Percentiles rank a stretch among this genome's conserved stretches.
Conservation (phyloP, 1,284 basidiomycete genomes). For the Sporisorium graminicola region DNA sequence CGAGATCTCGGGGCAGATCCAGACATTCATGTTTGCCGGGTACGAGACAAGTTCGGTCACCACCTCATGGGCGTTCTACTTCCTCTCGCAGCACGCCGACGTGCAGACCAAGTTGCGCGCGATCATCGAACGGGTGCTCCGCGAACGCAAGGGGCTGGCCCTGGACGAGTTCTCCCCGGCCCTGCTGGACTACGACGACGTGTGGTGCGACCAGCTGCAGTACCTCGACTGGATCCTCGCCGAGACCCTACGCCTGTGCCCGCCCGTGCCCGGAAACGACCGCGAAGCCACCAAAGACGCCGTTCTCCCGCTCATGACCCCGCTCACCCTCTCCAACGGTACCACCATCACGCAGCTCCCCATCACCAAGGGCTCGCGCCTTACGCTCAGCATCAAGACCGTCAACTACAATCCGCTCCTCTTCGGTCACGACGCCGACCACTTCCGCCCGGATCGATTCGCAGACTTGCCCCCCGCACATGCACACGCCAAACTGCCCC, state of each 20-base stretch:
- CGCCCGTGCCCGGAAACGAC: slow-evolving; percentile 59
- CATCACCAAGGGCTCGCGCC: slow-evolving; percentile 50
- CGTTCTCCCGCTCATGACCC: slow-evolving; percentile 55
- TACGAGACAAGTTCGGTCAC: slow-evolving; percentile 84
- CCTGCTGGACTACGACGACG: slow-evolving; percentile 44
- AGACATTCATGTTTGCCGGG: slow-evolving; percentile 83
- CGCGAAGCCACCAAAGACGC: slow-evolving; percentile 49
- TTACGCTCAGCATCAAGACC: slow-evolving; percentile 60
- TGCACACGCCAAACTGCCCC: slow-evolving; percentile 44
- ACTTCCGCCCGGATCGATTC: slow-evolving; percentile 64
- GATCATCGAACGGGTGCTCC: slow-evolving; percentile 3
- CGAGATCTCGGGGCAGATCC: slow-evolving; percentile 81
- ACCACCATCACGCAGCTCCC: slow-evolving; percentile 42
- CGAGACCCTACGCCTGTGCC: slow-evolving; percentile 60
- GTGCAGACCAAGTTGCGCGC: slow-evolving; percentile 72
- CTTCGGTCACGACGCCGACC: slow-evolving; percentile 59
- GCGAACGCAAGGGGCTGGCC: slow-evolving; percentile 35
- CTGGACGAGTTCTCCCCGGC: slow-evolving; percentile 33
- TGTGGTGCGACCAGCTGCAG: slow-evolving; percentile 48
- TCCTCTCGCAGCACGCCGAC: slow-evolving; percentile 77
- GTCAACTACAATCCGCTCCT: slow-evolving; percentile 53
- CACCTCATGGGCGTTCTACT: slow-evolving; percentile 80
- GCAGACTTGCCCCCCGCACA: slow-evolving; percentile 45
- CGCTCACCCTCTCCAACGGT: slow-evolving; percentile 70
- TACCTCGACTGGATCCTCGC: slow-evolving; percentile 58